Conservation (phyloP, 2,329 filamentous ascomycete genomes). For the Xylaria sp. region DNA sequence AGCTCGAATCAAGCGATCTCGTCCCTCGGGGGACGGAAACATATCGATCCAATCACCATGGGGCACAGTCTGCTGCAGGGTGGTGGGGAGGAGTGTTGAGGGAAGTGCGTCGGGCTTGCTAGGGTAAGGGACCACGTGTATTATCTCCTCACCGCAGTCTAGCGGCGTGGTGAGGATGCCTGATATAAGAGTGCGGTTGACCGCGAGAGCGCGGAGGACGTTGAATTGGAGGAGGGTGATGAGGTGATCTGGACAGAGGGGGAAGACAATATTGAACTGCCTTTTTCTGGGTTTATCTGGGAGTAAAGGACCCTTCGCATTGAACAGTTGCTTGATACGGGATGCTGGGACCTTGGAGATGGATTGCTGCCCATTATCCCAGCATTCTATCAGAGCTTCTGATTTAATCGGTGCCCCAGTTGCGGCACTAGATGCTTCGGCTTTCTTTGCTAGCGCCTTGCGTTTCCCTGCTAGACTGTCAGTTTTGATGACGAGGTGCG, state of each 20-base stretch:
- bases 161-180: constrained; percentile 49
- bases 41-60: constrained; percentile 58
- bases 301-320: constrained; percentile 49
- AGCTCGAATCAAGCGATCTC: constrained; percentile 55
- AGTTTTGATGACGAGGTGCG: constrained; percentile 38
- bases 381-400: constrained; percentile 51
- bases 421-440: constrained; percentile 40
- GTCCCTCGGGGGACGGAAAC: constrained; percentile 52
- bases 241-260: constrained; percentile 55
- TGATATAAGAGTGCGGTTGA: constrained; percentile 53
- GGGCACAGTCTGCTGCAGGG: constrained; percentile 53
- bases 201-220: constrained; percentile 52
- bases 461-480: constrained; percentile 49
- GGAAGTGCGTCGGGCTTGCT: constrained; percentile 48
- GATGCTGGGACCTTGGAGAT: constrained; percentile 49
- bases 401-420: constrained; percentile 42
- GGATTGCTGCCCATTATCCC: constrained; percentile 50
- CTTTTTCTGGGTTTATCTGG: constrained; percentile 41
- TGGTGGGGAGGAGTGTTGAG: constrained; percentile 52
- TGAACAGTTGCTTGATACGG: constrained; percentile 49
- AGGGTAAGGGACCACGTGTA: constrained; percentile 49
- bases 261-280: constrained; percentile 50
- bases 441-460: constrained; percentile 46
- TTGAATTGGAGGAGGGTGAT: constrained; percentile 58
- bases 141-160: constrained; percentile 49